These are phyloP conservation scores for Chlamydomonas urium DNA, from an alignment of 139 green algal genomes.

Conservation along the genomic window DNA sequence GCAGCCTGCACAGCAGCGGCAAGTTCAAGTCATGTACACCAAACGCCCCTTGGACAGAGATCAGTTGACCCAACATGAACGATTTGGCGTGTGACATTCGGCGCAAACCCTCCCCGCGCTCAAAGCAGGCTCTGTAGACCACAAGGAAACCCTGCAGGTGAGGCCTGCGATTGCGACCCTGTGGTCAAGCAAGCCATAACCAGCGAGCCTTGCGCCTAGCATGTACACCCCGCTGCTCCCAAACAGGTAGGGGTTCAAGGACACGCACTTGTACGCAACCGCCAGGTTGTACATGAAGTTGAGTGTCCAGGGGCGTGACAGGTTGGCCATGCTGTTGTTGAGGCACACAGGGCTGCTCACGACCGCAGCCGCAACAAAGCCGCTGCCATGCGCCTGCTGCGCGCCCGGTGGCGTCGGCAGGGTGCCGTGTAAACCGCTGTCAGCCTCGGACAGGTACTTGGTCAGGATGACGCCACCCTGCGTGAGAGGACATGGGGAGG, in stretches of 20 bases:
- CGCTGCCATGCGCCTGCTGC: slow-evolving; percentile 29
- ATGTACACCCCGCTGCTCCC: too few species aligned
- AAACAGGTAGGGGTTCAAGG: not conserved
- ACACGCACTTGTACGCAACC: slow-evolving; percentile 40
- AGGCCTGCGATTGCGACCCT: too few species aligned
- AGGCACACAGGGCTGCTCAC: slow-evolving; percentile 53
- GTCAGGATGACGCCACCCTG: slow-evolving; percentile 61
- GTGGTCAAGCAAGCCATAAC: too few species aligned
- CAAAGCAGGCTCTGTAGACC: not conserved
- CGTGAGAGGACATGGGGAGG: too few species aligned
- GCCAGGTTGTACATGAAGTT: slow-evolving; percentile 59
- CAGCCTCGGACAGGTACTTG: slow-evolving; percentile 70
- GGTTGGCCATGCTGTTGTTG: slow-evolving; percentile 18
- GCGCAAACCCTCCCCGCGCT: not conserved
- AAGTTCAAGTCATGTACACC: too few species aligned
- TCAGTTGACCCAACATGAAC: too few species aligned
- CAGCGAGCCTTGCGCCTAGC: too few species aligned
- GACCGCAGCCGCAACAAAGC: slow-evolving; percentile 46
- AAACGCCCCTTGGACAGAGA: too few species aligned
- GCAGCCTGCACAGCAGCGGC: not conserved
- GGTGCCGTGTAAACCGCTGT: slow-evolving; percentile 38
- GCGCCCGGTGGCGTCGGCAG: slow-evolving; percentile 1
- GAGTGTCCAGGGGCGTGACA: slow-evolving; percentile 30
- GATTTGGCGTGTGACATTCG: too few species aligned
- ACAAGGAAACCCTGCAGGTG: too few species aligned